A percentile compares a stretch with the other conserved stretches of the same genome.
Evolutionary conservation across 192 early-diverging fungal species (phyloP).

Genomic region (Coemansia sp.): DNA sequence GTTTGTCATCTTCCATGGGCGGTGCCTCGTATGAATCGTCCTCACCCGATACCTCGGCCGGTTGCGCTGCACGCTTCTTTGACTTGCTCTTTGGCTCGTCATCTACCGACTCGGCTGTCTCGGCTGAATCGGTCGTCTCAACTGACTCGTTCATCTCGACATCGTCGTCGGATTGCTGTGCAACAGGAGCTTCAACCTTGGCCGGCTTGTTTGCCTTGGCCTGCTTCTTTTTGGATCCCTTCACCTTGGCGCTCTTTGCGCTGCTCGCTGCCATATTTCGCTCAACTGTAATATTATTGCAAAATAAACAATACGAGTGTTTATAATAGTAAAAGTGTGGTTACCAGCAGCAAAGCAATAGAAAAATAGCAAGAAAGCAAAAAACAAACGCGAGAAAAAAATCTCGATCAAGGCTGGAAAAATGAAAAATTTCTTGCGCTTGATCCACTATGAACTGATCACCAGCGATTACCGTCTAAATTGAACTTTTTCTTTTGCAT

Average conservation of each 20-base stretch:
- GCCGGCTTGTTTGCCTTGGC: conserved; percentile 2
- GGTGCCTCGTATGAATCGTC: conserved; percentile 2
- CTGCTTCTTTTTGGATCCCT: conserved; percentile 15
- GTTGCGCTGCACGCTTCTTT: conserved; percentile 9
- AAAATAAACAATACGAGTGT: not conserved
- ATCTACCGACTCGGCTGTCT: not conserved
- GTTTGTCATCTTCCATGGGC: not conserved
- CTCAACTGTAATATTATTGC: not conserved
- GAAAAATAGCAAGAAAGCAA: not conserved
- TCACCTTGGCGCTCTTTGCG: not conserved
- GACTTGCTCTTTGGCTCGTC: conserved; percentile 5
- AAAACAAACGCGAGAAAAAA: not conserved
- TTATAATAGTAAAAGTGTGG: not conserved
- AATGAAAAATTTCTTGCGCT: not conserved
- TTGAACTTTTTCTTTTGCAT: no score
- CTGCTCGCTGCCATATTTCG: conserved; percentile 11
- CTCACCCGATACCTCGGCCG: not conserved
- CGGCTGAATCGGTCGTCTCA: not conserved
- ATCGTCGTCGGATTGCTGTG: not conserved
- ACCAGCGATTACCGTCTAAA: not conserved
- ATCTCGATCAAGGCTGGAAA: not conserved
- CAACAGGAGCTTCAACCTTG: conserved; percentile 7
- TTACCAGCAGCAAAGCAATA: not conserved
- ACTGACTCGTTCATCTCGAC: conserved; percentile 4
- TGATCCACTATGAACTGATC: not conserved